A percentile compares a stretch with the other conserved stretches of the same genome.
These are phyloP conservation scores for Penicillium flavigenum DNA, from an alignment of 495 filamentous ascomycete species.

Conservation along the genomic window DNA sequence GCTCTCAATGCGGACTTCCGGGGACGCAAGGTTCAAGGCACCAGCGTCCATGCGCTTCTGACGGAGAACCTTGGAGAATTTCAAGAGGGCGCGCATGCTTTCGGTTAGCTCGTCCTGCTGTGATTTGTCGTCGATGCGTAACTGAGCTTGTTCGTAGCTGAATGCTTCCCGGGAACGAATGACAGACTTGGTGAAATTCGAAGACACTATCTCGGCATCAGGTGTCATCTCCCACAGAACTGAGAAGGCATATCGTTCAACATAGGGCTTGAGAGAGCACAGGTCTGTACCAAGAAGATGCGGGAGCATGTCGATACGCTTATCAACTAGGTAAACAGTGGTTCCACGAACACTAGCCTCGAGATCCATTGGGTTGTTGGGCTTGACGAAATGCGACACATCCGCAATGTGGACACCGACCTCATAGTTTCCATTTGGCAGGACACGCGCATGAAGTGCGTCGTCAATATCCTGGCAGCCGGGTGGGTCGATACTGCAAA, in stretches of 20 bases:
- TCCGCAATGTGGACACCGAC: constrained; percentile 99
- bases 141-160: constrained; percentile 93
- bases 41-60: constrained; percentile 96
- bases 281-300: constrained; percentile 93
- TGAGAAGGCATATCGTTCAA: constrained; percentile 96
- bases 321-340: constrained; percentile 96
- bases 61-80: constrained; percentile 89
- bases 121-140: constrained; percentile 83
- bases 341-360: constrained; percentile 93
- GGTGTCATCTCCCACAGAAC: constrained; percentile 89
- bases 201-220: constrained; percentile 77
- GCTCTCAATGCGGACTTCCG: constrained; percentile 89
- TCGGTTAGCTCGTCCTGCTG: constrained; percentile 84
- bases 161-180: constrained; percentile 98
- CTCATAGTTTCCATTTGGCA: constrained; percentile 93
- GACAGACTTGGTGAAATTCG: constrained; percentile 91
- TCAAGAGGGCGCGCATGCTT: constrained; percentile 84
- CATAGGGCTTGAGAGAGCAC: constrained; percentile 95
- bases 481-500: constrained; percentile 96
- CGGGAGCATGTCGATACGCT: constrained; percentile 98
- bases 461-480: constrained; percentile 99
- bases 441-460: constrained; percentile 78
- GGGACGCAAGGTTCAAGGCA: constrained; percentile 89
- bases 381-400: constrained; percentile 97
- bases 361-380: constrained; percentile 93